Evolutionary conservation across 2,329 filamentous ascomycete genomes (phyloP).

Genomic region (Ophiosphaerella narmari): DNA sequence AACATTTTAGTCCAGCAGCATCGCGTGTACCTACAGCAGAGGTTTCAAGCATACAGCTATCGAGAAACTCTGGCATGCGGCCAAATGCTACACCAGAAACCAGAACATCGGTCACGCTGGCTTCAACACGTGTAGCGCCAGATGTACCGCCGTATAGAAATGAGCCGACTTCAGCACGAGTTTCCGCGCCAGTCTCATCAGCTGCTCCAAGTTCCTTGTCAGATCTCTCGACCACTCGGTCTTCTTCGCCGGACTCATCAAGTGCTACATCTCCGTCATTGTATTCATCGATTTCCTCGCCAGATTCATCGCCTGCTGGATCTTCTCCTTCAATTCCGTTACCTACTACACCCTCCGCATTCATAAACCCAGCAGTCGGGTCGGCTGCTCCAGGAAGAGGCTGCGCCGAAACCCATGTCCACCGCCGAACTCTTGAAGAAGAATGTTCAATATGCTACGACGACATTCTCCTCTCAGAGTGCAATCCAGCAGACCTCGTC

Average conservation of each 20-base stretch:
- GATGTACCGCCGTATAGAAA: background rate
- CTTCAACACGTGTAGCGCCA: background rate
- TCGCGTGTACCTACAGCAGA: conserved; percentile 11
- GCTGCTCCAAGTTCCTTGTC: too few relatives aligned
- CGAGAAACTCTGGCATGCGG: background rate
- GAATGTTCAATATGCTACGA: conserved; percentile 29
- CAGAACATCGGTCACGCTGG: background rate
- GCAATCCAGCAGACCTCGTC: conserved; percentile 5
- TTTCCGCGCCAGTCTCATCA: background rate
- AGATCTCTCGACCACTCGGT: too few relatives aligned
- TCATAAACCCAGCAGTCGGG: background rate
- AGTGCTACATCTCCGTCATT: too few relatives aligned
- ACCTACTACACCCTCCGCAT: background rate
- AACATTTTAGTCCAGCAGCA: background rate
- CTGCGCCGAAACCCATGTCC: conserved; percentile 17
- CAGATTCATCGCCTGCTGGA: background rate
- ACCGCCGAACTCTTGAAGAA: conserved; percentile 16
- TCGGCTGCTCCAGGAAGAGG: background rate
- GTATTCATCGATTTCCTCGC: too few relatives aligned
- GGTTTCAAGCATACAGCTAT: conserved; percentile 5
- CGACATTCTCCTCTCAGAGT: conserved; percentile 5
- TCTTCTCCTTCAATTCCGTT: too few relatives aligned
- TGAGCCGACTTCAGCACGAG: background rate
- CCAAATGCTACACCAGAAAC: background rate
- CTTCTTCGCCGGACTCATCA: too few relatives aligned